Evolutionary conservation across 805 yeast genomes (phyloP), one percentile per base, ranked within the genome.

Genomic region (Brettanomyces sp.): DNA sequence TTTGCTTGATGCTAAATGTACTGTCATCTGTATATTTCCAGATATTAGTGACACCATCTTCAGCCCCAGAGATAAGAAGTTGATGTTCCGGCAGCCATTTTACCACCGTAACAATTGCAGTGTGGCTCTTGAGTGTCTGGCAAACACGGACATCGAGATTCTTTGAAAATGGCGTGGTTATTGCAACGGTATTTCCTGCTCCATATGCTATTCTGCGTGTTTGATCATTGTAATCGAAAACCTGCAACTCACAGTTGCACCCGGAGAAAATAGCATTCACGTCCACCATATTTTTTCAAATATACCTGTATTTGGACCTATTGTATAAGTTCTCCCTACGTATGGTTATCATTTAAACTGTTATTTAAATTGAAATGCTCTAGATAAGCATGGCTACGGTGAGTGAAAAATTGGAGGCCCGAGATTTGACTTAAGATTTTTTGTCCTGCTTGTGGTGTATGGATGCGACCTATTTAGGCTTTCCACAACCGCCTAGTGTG

Each of bases 241-340:
- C 77, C 48, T 73, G 76, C 4, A 79, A 66, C 54, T 82, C 87
- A 49, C 73, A 75, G 58, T 85, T 85, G 34, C 87, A 88, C 13
- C 95, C 95, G 18, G 76, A 68, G 58, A 84, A 82, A 4, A 80
- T 67, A 14, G 84, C 85, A 47, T 79, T 83, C 41, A 67, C 64
- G 2, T 42, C 28, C 21, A 52, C 53, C 56, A 55, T 55, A 9
- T 24, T 18, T 38, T 12, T n/a, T 35, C 22, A 18, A 28, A 9
- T 28, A 28, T 28, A 2, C 32, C 11, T 33, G 36, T 33, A 33
- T 33, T 33, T 33, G 36, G n/a, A 33, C 13, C n/a, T 33, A 12
- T 33, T 33, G 12, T 33, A 33, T 3, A 12, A 33, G 12, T 33
- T 33, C n/a, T n/a, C n/a, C 36, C 36, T 12, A 3, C 36, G 36